A percentile compares a stretch with the other conserved stretches of the same genome.
Conservation (phyloP, 1,284 basidiomycete genomes). For the Ustilago trichophora region DNA sequence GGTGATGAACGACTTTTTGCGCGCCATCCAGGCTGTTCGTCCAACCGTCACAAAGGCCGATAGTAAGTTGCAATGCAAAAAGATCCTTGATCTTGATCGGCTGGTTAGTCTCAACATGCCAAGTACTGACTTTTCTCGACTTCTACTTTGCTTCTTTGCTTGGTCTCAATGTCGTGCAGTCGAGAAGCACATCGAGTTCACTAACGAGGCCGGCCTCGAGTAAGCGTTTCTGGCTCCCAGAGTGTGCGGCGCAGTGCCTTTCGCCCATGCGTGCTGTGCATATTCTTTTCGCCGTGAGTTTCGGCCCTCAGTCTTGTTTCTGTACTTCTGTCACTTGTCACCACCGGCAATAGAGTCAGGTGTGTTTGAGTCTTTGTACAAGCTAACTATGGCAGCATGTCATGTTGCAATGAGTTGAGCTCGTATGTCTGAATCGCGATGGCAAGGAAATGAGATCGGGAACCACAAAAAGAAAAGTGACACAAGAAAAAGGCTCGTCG, state of each 20-base stretch:
- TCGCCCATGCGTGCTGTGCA: too few relatives aligned
- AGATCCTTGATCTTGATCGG: slow-evolving; percentile 70
- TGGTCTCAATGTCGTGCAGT: slow-evolving; percentile 15
- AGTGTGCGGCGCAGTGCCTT: too few relatives aligned
- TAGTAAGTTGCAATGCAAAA: slow-evolving; percentile 68
- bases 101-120: not conserved
- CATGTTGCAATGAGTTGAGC: too few relatives aligned
- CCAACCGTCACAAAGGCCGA: slow-evolving; percentile 91
- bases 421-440: too few relatives aligned
- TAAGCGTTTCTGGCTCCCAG: slow-evolving; percentile 6
- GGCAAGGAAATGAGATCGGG: not conserved
- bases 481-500: slow-evolving; percentile 1
- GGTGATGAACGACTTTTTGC: slow-evolving; percentile 78
- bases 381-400: too few relatives aligned
- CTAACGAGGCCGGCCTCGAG: slow-evolving; percentile 74
- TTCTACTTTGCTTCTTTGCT: not conserved
- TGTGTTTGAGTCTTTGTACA: not conserved
- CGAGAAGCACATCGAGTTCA: slow-evolving; percentile 89
- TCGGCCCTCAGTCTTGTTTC: too few relatives aligned
- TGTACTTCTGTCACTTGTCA: not conserved
- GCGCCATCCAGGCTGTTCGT: slow-evolving; percentile 80
- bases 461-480: slow-evolving; percentile 2
- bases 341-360: slow-evolving; percentile 1
- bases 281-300: too few relatives aligned
- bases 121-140: not conserved